phyloP scores from a whole-genome alignment of 164 flowering plant genomes.

The Malania oleifera region DNA sequence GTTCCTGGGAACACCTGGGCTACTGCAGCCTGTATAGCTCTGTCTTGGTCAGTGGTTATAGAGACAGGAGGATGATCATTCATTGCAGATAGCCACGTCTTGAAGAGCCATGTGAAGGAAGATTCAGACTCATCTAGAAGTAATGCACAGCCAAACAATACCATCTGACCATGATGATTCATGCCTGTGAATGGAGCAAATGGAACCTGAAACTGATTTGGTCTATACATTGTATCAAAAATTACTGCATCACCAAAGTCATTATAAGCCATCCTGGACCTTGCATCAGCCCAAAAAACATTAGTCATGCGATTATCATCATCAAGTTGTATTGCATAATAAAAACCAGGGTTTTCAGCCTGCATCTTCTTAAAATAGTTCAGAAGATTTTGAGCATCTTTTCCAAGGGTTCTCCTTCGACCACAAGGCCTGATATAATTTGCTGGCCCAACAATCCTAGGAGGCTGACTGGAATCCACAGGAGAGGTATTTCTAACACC shows the following conservation, averaged over 20 bases:
- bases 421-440: constrained; percentile 19
- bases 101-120: constrained; percentile 65
- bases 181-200: constrained; percentile 75
- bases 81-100: constrained; percentile 74
- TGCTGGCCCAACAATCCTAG: constrained; percentile 16
- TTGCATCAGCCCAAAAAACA: constrained; percentile 78
- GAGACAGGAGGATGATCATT: constrained; percentile 53
- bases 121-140: constrained; percentile 65
- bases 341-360: constrained; percentile 69
- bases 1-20: constrained; percentile 58
- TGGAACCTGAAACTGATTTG: constrained; percentile 54
- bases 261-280: constrained; percentile 57
- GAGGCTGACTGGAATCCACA: constrained; percentile 22
- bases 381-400: constrained; percentile 60
- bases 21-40: constrained; percentile 55
- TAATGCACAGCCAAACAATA: constrained; percentile 72
- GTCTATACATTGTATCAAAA: constrained; percentile 65
- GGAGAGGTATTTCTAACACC: constrained; percentile 22
- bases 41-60: constrained; percentile 64
- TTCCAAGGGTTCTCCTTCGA: constrained; percentile 34
- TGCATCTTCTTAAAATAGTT: constrained; percentile 68
- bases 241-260: constrained; percentile 73
- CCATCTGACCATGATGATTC: constrained; percentile 71
- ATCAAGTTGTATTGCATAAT: constrained; percentile 71
- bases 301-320: constrained; percentile 58